These are phyloP conservation scores for Microcos paniculata DNA, from an alignment of 345 rosid genomes.

Conservation along the genomic window DNA sequence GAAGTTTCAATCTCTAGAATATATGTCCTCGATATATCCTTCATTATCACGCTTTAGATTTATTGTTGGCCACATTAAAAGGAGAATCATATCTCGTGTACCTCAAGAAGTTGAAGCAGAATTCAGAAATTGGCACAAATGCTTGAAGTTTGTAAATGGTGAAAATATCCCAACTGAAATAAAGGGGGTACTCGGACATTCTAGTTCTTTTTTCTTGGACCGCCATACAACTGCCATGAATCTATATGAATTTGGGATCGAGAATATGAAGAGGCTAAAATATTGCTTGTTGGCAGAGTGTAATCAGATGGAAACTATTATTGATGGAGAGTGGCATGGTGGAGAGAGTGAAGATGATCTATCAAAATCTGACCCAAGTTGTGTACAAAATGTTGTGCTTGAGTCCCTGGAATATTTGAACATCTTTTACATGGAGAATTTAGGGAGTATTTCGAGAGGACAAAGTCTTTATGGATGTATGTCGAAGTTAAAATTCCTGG, in stretches of 20 bases:
- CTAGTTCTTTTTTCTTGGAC: conserved; percentile 32
- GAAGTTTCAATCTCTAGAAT: not conserved
- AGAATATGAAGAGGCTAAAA: conserved; percentile 21
- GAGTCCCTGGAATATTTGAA: conserved; percentile 9
- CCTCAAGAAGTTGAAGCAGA: conserved; percentile 13
- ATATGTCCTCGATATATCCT: too few species aligned
- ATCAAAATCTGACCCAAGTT: not conserved
- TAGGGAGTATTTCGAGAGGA: conserved; percentile 14
- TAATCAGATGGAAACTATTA: conserved; percentile 15
- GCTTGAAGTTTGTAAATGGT: too few species aligned
- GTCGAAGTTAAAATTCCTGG: conserved; percentile 19
- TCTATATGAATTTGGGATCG: conserved; percentile 22
- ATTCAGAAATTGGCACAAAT: too few species aligned
- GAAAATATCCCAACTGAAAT: too few species aligned
- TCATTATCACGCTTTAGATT: conserved; percentile 14
- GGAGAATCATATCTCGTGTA: conserved; percentile 16
- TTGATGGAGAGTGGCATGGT: conserved; percentile 9
- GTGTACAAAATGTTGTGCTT: not conserved
- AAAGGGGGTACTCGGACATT: not conserved
- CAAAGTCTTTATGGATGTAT: not conserved
- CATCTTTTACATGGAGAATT: conserved; percentile 16
- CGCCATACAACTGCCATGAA: conserved; percentile 8
- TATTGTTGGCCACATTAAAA: conserved; percentile 18
- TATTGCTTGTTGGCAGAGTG: conserved; percentile 33
- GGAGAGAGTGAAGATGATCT: not conserved